phyloP scores from a whole-genome alignment of 139 green algal species.

The Chlorella sp. region DNA sequence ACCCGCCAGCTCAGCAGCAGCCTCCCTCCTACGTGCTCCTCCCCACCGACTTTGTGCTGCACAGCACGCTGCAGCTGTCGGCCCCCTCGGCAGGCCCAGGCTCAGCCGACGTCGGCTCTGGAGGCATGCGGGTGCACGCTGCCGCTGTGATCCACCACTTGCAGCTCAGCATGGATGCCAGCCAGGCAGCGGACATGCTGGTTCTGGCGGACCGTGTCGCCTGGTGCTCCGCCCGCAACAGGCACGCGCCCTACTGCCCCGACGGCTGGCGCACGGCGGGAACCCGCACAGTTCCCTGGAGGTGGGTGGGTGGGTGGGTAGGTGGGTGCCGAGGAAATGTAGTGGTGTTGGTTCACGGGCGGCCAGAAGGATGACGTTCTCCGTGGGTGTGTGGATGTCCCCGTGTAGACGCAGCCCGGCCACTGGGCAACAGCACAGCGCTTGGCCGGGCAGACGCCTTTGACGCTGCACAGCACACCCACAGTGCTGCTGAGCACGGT shows the following conservation, averaged over 20 bases:
- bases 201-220: constrained; percentile 16
- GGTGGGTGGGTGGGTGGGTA: background rate
- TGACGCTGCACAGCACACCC: background rate
- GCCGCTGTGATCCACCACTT: constrained; percentile 28
- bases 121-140: background rate
- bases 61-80: constrained; percentile 30
- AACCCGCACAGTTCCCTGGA: constrained; percentile 11
- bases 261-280: background rate
- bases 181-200: constrained; percentile 36
- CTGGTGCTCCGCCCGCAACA: constrained; percentile 35
- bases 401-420: background rate
- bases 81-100: background rate
- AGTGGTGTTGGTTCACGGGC: background rate
- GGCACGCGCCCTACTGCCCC: constrained; percentile 50
- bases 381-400: background rate
- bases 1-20: background rate
- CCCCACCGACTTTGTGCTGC: constrained; percentile 29
- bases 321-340: too few relatives aligned
- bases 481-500: too few relatives aligned
- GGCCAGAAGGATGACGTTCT: too few relatives aligned
- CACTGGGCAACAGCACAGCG: too few relatives aligned
- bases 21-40: constrained; percentile 22
- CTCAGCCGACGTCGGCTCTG: background rate
- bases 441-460: too few relatives aligned
- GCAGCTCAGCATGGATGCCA: constrained; percentile 11